Evolutionary conservation across 1,284 basidiomycete genomes (phyloP).

Genomic region (Moesziomyces sp.): DNA sequence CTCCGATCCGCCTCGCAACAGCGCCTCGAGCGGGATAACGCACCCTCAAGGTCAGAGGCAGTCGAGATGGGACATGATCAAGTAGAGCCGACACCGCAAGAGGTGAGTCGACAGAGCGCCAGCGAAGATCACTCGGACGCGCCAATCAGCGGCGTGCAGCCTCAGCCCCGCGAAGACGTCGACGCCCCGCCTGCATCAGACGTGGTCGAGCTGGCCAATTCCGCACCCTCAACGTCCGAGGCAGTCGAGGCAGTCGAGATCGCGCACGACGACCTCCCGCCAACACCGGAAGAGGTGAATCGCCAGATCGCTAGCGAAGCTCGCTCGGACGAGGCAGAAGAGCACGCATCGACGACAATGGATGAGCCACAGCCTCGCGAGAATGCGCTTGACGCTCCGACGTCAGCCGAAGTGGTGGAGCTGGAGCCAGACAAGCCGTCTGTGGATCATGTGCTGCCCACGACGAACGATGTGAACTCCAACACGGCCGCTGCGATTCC

Average conservation of each 20-base stretch:
- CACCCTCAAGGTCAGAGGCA: conserved; percentile 5
- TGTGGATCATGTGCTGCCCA: no score
- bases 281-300: conserved; percentile 42
- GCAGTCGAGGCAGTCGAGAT: neutral
- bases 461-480: no score
- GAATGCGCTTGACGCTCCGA: no score
- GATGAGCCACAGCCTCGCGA: no score
- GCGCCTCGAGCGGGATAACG: conserved; percentile 18
- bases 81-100: neutral
- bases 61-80: conserved; percentile 2
- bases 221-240: conserved; percentile 9
- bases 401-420: no score
- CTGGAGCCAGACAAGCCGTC: no score
- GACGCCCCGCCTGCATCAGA: no score
- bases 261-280: conserved; percentile 25
- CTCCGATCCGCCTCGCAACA: conserved; percentile 39
- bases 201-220: conserved; percentile 12
- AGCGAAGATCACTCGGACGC: conserved; percentile 8
- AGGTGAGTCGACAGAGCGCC: conserved; percentile 36
- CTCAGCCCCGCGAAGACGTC: no score
- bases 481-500: neutral
- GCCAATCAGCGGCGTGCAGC: no score
- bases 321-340: conserved; percentile 5
- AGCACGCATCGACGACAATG: neutral
- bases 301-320: conserved; percentile 23